phyloP scores from a whole-genome alignment of 805 yeast genomes.

The Starmerella roubikii region DNA sequence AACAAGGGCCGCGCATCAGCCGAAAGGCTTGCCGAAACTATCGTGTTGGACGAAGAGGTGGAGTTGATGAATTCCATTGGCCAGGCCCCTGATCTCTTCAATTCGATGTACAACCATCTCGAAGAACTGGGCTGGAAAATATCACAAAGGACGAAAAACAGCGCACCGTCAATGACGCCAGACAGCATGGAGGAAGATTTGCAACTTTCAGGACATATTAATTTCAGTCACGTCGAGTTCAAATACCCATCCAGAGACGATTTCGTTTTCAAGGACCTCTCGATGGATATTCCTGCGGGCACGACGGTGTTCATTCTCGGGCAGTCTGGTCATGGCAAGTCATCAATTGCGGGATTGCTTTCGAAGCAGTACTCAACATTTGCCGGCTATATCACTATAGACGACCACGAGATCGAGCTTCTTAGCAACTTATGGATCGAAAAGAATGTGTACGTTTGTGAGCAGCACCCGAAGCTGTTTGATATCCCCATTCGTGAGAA shows the following conservation, averaged over 20 bases:
- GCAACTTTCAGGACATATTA: conserved; percentile 5
- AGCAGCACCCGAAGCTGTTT: conserved; percentile 57
- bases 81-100: conserved; percentile 9
- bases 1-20: conserved; percentile 66
- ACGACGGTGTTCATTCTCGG: conserved; percentile 60
- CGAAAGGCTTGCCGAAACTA: conserved; percentile 33
- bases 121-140: conserved; percentile 9
- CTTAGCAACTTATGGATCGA: conserved; percentile 41
- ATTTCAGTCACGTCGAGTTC: conserved; percentile 29
- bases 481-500: conserved; percentile 51
- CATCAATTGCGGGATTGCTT: conserved; percentile 57
- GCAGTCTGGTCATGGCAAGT: conserved; percentile 85
- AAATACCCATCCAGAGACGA: conserved; percentile 46
- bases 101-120: background rate
- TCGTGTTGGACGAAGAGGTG: conserved; percentile 21
- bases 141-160: background rate
- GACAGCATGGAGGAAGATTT: too few relatives aligned
- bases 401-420: conserved; percentile 34
- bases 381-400: conserved; percentile 47
- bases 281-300: conserved; percentile 35
- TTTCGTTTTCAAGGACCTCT: conserved; percentile 36
- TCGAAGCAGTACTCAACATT: conserved; percentile 41
- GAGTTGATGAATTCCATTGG: conserved; percentile 20
- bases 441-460: conserved; percentile 55
- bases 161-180: too few relatives aligned